These are phyloP conservation scores for Pichia sp. DNA, from an alignment of 1,139 yeast species.

Conservation along the genomic window DNA sequence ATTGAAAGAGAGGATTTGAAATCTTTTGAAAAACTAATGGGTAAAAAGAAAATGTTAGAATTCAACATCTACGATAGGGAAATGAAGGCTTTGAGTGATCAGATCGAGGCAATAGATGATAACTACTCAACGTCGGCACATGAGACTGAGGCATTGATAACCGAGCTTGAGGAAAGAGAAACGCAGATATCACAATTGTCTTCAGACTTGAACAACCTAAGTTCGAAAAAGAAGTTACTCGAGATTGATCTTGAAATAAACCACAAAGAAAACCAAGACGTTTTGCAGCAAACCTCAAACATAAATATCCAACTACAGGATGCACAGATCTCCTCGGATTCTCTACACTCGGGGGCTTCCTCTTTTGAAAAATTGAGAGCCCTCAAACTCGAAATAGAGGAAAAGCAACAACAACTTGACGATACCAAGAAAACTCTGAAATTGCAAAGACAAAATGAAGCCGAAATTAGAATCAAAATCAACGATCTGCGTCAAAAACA, in stretches of 20 bases:
- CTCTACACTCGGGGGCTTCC: conserved; percentile 4
- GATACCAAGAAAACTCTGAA: conserved; percentile 41
- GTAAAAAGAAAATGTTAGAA: conserved; percentile 65
- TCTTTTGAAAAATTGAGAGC: conserved; percentile 3
- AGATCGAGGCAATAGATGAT: conserved; percentile 58
- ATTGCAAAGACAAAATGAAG: conserved; percentile 43
- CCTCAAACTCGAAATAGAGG: conserved; percentile 21
- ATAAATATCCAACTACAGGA: conserved; percentile 24
- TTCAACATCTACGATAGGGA: conserved; percentile 78
- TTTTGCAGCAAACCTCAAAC: conserved; percentile 35
- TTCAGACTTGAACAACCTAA: conserved; percentile 41
- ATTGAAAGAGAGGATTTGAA: conserved; percentile 75
- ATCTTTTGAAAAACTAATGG: conserved; percentile 63
- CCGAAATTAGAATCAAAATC: conserved; percentile 37
- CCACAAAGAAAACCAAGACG: conserved; percentile 43
- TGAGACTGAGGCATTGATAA: conserved; percentile 41
- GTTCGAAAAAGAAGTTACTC: conserved; percentile 41
- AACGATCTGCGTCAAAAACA: conserved; percentile 49
- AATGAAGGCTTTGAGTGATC: conserved; percentile 53
- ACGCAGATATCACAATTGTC: conserved; percentile 43
- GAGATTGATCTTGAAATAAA: conserved; percentile 50
- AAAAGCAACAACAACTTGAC: conserved; percentile 35
- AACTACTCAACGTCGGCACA: conserved; percentile 50
- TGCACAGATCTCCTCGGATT: conserved; percentile 21
- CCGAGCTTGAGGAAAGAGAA: conserved; percentile 48